Conservation (phyloP, 2,329 filamentous ascomycete genomes). For the Diaporthe ampelina region DNA sequence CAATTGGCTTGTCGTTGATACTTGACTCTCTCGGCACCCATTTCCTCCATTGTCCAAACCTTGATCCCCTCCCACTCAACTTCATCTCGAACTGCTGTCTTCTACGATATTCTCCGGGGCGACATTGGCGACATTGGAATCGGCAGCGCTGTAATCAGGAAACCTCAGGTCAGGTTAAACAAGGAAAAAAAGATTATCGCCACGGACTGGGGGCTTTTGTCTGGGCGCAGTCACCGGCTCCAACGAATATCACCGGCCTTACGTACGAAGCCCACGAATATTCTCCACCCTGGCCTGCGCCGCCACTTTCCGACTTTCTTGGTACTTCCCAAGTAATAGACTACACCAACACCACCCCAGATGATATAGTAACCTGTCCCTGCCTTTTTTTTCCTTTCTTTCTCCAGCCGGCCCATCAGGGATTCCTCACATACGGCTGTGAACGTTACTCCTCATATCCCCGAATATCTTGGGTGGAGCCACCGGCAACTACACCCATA, state of each 20-base stretch:
- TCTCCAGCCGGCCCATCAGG: conserved; percentile 17
- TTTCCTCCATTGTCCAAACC: neutral
- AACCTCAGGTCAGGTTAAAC: conserved; percentile 13
- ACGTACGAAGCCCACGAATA: conserved; percentile 41
- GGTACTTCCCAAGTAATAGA: conserved; percentile 23
- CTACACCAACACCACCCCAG: conserved; percentile 14
- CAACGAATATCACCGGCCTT: conserved; percentile 31
- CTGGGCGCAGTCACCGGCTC: conserved; percentile 19
- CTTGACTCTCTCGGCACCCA: conserved; percentile 21
- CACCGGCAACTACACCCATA: conserved; percentile 33
- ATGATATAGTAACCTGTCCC: conserved; percentile 27
- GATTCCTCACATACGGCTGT: neutral
- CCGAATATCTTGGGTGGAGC: neutral
- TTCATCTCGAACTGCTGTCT: conserved; percentile 14
- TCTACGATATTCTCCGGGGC: conserved; percentile 10
- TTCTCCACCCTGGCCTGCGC: conserved; percentile 36
- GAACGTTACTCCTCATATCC: neutral
- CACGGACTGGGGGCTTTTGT: conserved; percentile 24
- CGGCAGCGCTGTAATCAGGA: conserved; percentile 3
- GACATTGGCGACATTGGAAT: neutral
- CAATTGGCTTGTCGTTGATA: conserved; percentile 31
- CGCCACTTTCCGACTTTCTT: conserved; percentile 31
- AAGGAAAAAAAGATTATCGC: conserved; percentile 3
- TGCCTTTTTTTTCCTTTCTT: neutral
- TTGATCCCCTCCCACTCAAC: conserved; percentile 19